Evolutionary conservation across 345 rosid genomes (phyloP).

Genomic region (Populus nigra): DNA sequence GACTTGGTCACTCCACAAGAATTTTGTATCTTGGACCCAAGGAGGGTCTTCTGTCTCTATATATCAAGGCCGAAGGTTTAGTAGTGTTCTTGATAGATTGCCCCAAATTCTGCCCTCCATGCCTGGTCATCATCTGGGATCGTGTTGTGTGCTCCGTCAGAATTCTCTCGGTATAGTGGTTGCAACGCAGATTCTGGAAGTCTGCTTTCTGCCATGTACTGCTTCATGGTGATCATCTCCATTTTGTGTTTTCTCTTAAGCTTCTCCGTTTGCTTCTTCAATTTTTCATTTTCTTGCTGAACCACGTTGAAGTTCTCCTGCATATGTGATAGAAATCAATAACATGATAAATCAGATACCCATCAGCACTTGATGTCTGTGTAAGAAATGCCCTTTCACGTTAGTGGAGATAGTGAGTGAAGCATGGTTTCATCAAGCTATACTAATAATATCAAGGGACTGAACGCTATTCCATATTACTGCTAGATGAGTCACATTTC

Average conservation of each 20-base stretch:
- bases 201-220: conserved; percentile 72
- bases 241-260: conserved; percentile 83
- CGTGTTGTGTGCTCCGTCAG: conserved; percentile 24
- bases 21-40: conserved; percentile 15
- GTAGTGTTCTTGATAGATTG: conserved; percentile 72
- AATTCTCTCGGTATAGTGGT: conserved; percentile 48
- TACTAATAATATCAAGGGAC: background rate
- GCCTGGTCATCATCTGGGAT: conserved; percentile 69
- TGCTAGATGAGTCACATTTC: background rate
- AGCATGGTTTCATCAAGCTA: background rate
- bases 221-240: conserved; percentile 85
- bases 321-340: background rate
- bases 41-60: conserved; percentile 9
- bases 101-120: conserved; percentile 95
- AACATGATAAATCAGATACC: background rate
- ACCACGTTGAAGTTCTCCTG: conserved; percentile 59
- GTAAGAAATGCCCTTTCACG: no score
- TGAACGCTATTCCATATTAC: no score
- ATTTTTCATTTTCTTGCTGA: conserved; percentile 72
- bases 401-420: no score
- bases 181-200: conserved; percentile 80
- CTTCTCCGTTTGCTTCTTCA: conserved; percentile 88
- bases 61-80: conserved; percentile 7
- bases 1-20: background rate
- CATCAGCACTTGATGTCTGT: conserved; percentile 28